Base-by-base conservation (phyloP, 2,329 filamentous ascomycete genomes). In the Arthroderma sp. region DNA sequence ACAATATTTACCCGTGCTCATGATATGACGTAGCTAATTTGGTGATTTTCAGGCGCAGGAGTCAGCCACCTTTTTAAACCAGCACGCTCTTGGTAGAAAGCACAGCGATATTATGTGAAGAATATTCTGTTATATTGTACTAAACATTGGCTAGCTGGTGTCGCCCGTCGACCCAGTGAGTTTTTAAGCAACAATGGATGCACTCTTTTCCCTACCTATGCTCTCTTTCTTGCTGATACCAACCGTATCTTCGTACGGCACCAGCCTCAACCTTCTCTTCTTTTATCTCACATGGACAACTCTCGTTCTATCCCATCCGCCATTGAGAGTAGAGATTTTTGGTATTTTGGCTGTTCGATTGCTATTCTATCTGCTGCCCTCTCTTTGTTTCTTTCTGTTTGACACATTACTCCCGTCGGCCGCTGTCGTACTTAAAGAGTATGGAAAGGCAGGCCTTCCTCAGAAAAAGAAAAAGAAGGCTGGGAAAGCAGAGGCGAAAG, bases 261-360 rank as follows among this genome's bases (percentile, higher is more conserved):
- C 86, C 1, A 87, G 81, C 1, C 70, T 94, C 50, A 94, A 91
- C 61, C 67, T 94, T 27, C 68, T 93, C 50, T 88, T 94, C 69
- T 91, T 94, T 64, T 89, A 87, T 61, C 75, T 94, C 67, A 89
- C 85, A 53, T 94, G 87, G 87, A 78, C 79, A 4, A 89, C 85
- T 0, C 73, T 95, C 30, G 78, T 93, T 34, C 69, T 89, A 3
- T 83, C 82, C 5, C 83, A 93, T 55, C 72, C 81, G 1, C 79
- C 84, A 0, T 68, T 91, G 10, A 75, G 77, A 47, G 77, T 94
- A 46, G 85, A 94, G 60, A 60, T 91, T 1, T 68, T 83, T 43
- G 84, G 80, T 45, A 80, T 81, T 0, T 60, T 85, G 4, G 74
- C 75, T 27, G 68, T 87, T 40, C 80, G 84, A 36, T 47, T 80